Conservation (phyloP, 306 rosid species). For the Quercus ilex region DNA sequence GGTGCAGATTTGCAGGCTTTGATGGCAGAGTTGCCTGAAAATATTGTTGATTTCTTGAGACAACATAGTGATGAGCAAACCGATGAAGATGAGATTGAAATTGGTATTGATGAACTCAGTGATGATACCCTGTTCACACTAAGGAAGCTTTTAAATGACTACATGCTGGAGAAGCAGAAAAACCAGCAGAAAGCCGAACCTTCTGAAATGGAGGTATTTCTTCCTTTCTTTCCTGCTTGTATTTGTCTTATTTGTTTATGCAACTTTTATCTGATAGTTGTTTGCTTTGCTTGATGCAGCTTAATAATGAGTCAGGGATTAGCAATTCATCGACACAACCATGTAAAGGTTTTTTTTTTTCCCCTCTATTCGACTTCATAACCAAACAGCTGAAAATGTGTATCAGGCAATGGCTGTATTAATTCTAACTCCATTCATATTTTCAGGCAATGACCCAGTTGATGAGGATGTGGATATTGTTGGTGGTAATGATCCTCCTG, state of each 20-base stretch:
- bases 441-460: slow-evolving; percentile 60
- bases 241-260: neutral
- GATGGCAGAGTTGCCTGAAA: slow-evolving; percentile 72
- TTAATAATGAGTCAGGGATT: slow-evolving; percentile 65
- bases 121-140: slow-evolving; percentile 66
- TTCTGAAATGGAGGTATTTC: slow-evolving; percentile 74
- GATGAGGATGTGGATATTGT: slow-evolving; percentile 93
- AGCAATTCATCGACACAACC: slow-evolving; percentile 75
- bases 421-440: slow-evolving; percentile 10
- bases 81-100: slow-evolving; percentile 84
- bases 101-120: slow-evolving; percentile 78
- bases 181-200: slow-evolving; percentile 47
- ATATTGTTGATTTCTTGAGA: slow-evolving; percentile 64
- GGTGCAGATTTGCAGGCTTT: slow-evolving; percentile 65
- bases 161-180: slow-evolving; percentile 60
- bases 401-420: neutral
- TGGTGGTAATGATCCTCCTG: slow-evolving; percentile 85
- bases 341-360: slow-evolving; percentile 52
- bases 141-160: slow-evolving; percentile 73
- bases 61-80: slow-evolving; percentile 61
- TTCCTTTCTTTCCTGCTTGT: neutral
- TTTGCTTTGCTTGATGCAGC: slow-evolving; percentile 42
- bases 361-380: neutral
- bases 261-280: slow-evolving; percentile 6
- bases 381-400: neutral